A percentile compares a stretch with the other conserved stretches of the same genome.
Conservation (phyloP, 371 early-diverging fungal genomes). For the Mortierella sp. region DNA sequence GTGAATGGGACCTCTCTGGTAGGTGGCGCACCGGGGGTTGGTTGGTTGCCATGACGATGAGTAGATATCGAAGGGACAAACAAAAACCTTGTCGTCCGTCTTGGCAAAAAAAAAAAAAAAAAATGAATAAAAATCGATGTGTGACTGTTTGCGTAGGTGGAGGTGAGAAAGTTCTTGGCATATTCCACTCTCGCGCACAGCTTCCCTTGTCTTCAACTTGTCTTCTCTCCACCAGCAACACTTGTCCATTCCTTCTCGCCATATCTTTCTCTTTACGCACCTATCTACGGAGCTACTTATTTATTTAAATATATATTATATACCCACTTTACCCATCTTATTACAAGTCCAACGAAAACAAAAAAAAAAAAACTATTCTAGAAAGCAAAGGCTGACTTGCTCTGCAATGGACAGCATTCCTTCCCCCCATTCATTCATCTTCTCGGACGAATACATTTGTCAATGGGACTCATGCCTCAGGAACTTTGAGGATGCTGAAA, state of each 20-base stretch:
- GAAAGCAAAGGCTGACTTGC: neutral
- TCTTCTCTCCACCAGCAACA: neutral
- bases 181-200: neutral
- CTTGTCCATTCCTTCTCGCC: neutral
- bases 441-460: slow-evolving; percentile 59
- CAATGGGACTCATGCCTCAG: slow-evolving; percentile 65
- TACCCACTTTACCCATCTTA: neutral
- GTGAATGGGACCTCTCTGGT: no score
- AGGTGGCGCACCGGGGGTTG: no score
- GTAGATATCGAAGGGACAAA: no score
- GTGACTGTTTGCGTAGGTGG: slow-evolving; percentile 1
- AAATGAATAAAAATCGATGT: neutral
- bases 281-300: no score
- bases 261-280: neutral
- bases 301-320: neutral
- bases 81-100: neutral
- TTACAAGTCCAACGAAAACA: neutral
- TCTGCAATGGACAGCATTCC: slow-evolving; percentile 18
- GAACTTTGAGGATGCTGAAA: slow-evolving; percentile 80
- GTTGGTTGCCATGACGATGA: no score
- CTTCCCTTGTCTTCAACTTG: neutral
- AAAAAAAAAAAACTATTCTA: neutral
- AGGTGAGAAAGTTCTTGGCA: slow-evolving; percentile 12
- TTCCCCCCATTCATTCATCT: slow-evolving; percentile 46
- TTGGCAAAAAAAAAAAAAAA: slow-evolving; percentile 4